Base-by-base conservation (phyloP, 192 early-diverging fungal species). In the Coemansia umbellata region DNA sequence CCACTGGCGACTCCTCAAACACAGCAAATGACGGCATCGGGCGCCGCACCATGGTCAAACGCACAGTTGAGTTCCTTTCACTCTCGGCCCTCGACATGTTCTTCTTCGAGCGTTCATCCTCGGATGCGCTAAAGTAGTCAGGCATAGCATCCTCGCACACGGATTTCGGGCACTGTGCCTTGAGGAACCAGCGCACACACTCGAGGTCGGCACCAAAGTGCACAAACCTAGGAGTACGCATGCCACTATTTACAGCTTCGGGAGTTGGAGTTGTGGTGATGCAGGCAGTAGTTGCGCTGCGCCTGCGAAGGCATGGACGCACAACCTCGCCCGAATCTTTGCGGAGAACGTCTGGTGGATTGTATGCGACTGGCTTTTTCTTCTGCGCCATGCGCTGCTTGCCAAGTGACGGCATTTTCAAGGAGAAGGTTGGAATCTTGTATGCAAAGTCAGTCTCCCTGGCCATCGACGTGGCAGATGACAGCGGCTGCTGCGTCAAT, bases 181-280 rank as follows among this genome's bases (percentile, higher is more conserved):
- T 85, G 37, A 84, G 76, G 70, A 89, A 89, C 42, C 84, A 78
- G 33, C 81, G 80, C 42, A 89, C 78, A 44, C 83, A 81, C 60
- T 89, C 84, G 26, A 89, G 71, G 31, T 89, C 79, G 9, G 78
- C 44, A 23, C 82, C 69, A 69, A 89, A 89, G 47, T 83, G 83
- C 14, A 89, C 87, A 31, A 72, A 84, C 64, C 84, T 82, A 18
- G 66, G 72, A 3, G 80, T 74, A 8, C 66, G 66, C 54, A 66
- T 50, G 24, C 8, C 31, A 18, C 32, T 11, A 17, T 6, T 14
- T 14, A n/a, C 26, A 14, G 18, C 22, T 30, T 23, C 13, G 9
- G 41, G 15, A 3, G 43, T 19, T 11, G 26, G 31, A 14, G 30
- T 31, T 15, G 48, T 40, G 9, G 49, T 14, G 8, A 44, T 14